Evolutionary conservation across 1,284 basidiomycete genomes (phyloP).

Genomic region (Ceratobasidium sp.): DNA sequence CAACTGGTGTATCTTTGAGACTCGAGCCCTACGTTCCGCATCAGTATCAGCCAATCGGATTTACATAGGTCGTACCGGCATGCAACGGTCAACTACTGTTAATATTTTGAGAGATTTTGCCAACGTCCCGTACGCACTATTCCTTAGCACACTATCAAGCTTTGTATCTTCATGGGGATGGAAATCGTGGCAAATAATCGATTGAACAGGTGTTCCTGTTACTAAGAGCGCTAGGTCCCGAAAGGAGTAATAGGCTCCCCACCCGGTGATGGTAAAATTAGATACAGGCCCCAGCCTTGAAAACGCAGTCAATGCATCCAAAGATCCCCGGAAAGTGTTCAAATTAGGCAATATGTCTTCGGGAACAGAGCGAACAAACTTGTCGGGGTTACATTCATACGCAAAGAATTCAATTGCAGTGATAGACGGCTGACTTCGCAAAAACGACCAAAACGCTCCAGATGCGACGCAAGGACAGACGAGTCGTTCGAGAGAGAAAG

Average conservation of each 20-base stretch:
- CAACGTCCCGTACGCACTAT: neutral
- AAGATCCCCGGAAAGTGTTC: neutral
- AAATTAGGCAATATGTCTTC: neutral
- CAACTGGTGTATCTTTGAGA: neutral
- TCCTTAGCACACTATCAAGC: neutral
- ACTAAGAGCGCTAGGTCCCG: neutral
- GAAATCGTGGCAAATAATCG: neutral
- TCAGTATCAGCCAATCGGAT: too few species aligned
- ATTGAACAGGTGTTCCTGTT: neutral
- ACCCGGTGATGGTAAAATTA: neutral
- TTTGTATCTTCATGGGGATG: neutral
- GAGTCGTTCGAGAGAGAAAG: neutral
- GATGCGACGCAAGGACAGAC: neutral
- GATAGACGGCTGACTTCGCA: neutral
- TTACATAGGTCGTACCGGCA: neutral
- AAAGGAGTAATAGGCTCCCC: neutral
- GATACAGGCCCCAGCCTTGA: neutral
- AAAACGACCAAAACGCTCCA: neutral
- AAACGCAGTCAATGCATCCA: neutral
- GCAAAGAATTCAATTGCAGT: neutral
- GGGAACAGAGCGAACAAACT: neutral
- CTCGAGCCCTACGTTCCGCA: too few species aligned
- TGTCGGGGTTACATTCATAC: neutral
- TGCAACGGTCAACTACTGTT: neutral
- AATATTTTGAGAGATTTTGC: neutral